Evolutionary conservation across 2,329 filamentous ascomycete genomes (phyloP), one percentile per base, ranked within the genome.

Genomic region (Aaosphaeria arxii): DNA sequence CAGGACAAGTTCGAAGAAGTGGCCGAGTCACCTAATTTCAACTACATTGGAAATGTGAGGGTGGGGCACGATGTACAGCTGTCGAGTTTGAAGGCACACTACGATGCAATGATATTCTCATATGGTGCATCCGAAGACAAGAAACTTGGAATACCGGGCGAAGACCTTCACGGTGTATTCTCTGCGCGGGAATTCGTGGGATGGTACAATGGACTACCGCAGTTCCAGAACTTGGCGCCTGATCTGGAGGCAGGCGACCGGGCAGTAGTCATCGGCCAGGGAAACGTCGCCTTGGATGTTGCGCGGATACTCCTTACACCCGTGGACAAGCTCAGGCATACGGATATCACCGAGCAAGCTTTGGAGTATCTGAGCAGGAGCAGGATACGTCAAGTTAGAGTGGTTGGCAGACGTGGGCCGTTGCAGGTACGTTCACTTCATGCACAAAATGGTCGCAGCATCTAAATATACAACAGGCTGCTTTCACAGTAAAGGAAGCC

Each of bases 201-300:
- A 13, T 99, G 94, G 94, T 99, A 99, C 71, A 99, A 99, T 69
- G 94, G 94, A 3, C 78, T 96, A 3, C 94, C 94, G 0, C 88
- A 95, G 58, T 88, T 88, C 64, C 81, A 86, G 17, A 71, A 80
- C 57, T 74, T 96, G 6, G 75, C 80, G n/a, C 88, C 91, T 0
- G 82, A 90, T 62, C 78, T 97, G 29, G 81, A 83, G 1, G 76
- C 78, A 7, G 88, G 87, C 0, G 89, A 96, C 44, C 86, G 91
- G 52, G 94, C 89, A 1, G 83, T 96, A 31, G 80, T 99, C 42
- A 85, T 99, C 54, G 94, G 94, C 2, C 92, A 99, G 64, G 94
- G 94, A 11, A 99, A 99, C 71, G 94, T 99, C 6, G 94, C 94
- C 0, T 76, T 99, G 42, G 94, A 99, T 67, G 89, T 99, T 11